Conservation (phyloP, 768 basidiomycete species). For the Boletus huronensis region DNA sequence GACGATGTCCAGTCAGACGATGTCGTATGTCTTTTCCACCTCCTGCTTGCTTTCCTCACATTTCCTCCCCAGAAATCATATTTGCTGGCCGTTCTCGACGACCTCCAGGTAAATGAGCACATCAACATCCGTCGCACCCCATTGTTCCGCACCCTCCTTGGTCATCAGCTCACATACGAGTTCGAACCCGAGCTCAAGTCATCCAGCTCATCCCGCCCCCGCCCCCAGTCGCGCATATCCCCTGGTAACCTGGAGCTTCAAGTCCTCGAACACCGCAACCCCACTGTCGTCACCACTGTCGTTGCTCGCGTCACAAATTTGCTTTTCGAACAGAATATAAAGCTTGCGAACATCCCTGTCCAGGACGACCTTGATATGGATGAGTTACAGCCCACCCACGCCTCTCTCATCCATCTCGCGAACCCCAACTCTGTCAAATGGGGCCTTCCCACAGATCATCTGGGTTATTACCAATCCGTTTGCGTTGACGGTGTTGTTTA, state of each 20-base stretch:
- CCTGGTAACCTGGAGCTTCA: slow-evolving; percentile 24
- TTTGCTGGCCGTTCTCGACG: slow-evolving; percentile 35
- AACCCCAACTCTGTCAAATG: slow-evolving; percentile 37
- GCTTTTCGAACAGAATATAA: slow-evolving; percentile 46
- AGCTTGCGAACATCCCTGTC: slow-evolving; percentile 32
- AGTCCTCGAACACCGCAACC: slow-evolving; percentile 36
- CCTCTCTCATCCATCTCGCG: slow-evolving; percentile 24
- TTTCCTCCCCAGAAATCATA: slow-evolving; percentile 40
- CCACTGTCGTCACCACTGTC: slow-evolving; percentile 43
- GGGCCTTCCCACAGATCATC: slow-evolving; percentile 23
- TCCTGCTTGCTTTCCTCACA: not conserved
- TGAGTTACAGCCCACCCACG: slow-evolving; percentile 5
- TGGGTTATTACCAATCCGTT: slow-evolving; percentile 42
- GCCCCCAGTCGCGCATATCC: slow-evolving; percentile 10
- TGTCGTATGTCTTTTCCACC: slow-evolving; percentile 37
- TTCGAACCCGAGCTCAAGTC: slow-evolving; percentile 10
- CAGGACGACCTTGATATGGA: slow-evolving; percentile 29
- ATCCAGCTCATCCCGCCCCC: slow-evolving; percentile 17
- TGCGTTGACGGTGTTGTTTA: slow-evolving; percentile 58
- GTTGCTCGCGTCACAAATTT: slow-evolving; percentile 45
- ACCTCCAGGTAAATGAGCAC: slow-evolving; percentile 32
- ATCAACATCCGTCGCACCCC: slow-evolving; percentile 41
- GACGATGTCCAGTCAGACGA: slow-evolving; percentile 44
- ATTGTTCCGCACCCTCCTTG: slow-evolving; percentile 36
- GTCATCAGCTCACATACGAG: slow-evolving; percentile 23